These are phyloP conservation scores for Sporisorium iseilematis-ciliati DNA, from an alignment of 1,284 basidiomycete genomes.

Conservation along the genomic window DNA sequence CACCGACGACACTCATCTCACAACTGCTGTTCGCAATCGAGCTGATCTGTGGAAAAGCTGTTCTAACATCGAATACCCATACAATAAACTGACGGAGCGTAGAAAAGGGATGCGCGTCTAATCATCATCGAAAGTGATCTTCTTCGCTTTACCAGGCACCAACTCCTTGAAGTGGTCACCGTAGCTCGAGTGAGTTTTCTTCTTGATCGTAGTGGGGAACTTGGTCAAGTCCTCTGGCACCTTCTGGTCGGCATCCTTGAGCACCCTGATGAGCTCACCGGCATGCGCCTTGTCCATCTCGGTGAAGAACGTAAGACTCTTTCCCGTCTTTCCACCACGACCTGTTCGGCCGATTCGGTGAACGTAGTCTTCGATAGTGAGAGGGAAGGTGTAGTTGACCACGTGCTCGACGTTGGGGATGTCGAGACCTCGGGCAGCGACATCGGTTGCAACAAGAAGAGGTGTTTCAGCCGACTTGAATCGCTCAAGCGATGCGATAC, in stretches of 20 bases:
- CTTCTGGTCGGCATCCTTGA: conserved; percentile 84
- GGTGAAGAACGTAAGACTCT: conserved; percentile 94
- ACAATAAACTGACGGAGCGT: conserved; percentile 3
- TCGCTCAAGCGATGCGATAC: conserved; percentile 86
- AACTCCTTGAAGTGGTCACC: conserved; percentile 71
- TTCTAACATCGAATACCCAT: not conserved
- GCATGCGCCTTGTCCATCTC: conserved; percentile 78
- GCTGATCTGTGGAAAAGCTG: conserved; percentile 20
- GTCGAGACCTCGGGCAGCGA: conserved; percentile 94
- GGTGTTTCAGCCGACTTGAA: conserved; percentile 89
- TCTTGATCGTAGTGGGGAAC: conserved; percentile 95
- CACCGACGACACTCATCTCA: not conserved
- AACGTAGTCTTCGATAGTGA: conserved; percentile 81
- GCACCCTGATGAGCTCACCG: conserved; percentile 91
- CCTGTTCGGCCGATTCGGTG: conserved; percentile 97
- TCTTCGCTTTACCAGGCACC: conserved; percentile 80
- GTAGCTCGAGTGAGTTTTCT: conserved; percentile 83
- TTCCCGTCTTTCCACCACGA: conserved; percentile 89
- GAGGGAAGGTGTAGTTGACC: conserved; percentile 87
- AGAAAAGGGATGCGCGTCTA: not conserved
- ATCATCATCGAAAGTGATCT: conserved; percentile 67
- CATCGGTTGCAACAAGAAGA: conserved; percentile 94
- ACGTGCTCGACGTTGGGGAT: conserved; percentile 91
- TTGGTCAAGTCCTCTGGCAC: conserved; percentile 82
- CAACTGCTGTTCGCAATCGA: too few species aligned